These are phyloP conservation scores for Panicum hallii DNA, from an alignment of 202 grass and related monocot species.

Conservation along the genomic window DNA sequence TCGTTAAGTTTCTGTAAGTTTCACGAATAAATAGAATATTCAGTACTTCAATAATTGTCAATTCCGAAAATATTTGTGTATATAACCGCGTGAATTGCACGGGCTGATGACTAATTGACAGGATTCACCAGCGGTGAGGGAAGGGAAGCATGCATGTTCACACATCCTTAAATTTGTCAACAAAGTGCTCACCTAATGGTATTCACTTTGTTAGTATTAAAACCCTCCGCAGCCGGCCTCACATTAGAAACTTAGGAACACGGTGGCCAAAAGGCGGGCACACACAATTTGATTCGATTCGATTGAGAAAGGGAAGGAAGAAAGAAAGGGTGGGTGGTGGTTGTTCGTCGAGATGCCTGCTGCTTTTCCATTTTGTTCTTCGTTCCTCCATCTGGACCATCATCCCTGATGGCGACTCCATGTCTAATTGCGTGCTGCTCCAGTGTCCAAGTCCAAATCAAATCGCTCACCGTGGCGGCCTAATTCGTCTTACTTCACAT, in stretches of 20 bases:
- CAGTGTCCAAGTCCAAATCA: not conserved
- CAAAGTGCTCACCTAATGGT: conserved; percentile 14
- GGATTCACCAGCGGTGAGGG: not conserved
- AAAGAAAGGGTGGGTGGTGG: not conserved
- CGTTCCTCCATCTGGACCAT: not conserved
- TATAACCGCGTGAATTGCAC: not conserved
- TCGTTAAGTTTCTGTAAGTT: not conserved
- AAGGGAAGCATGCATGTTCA: not conserved
- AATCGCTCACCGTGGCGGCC: not conserved
- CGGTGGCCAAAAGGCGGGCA: not conserved
- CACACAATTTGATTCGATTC: conserved; percentile 16
- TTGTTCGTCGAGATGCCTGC: conserved; percentile 1
- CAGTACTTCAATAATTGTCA: not conserved
- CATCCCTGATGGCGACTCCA: not conserved
- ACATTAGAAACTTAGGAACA: not conserved
- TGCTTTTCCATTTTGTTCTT: not conserved
- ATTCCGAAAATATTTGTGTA: not conserved
- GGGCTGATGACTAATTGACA: not conserved
- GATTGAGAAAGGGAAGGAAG: not conserved
- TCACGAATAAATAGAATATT: not conserved
- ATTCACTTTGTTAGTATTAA: not conserved
- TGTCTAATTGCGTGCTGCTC: not conserved
- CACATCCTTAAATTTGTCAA: not conserved
- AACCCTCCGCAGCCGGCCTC: not conserved
- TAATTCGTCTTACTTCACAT: conserved; percentile 2